These are phyloP conservation scores for Eremothecium cymbalariae DNA, from an alignment of 1,139 yeast genomes.

Conservation along the genomic window DNA sequence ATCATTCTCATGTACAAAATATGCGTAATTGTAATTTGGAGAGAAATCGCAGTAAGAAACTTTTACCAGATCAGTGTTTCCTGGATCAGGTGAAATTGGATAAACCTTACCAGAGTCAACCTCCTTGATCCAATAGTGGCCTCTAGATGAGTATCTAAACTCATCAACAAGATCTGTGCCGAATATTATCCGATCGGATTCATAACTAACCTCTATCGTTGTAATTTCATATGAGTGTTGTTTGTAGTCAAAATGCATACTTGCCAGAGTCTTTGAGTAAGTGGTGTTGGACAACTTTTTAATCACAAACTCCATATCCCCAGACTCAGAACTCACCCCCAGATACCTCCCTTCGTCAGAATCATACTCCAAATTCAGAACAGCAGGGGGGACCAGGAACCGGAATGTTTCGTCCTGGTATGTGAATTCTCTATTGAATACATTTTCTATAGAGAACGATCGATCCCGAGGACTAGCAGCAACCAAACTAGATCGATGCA, in stretches of 20 bases:
- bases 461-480: too few relatives aligned
- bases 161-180: slow-evolving; percentile 35
- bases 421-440: slow-evolving; percentile 25
- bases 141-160: slow-evolving; percentile 72
- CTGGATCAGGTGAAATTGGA: slow-evolving; percentile 35
- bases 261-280: slow-evolving; percentile 16
- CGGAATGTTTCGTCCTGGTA: slow-evolving; percentile 21
- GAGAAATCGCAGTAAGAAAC: slow-evolving; percentile 62
- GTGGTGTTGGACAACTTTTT: slow-evolving; percentile 20
- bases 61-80: slow-evolving; percentile 25
- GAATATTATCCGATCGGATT: slow-evolving; percentile 28
- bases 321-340: slow-evolving; percentile 16
- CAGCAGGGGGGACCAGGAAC: slow-evolving; percentile 31
- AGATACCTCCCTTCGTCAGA: slow-evolving; percentile 34
- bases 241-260: slow-evolving; percentile 21
- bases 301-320: slow-evolving; percentile 24
- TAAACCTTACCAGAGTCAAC: slow-evolving; percentile 32
- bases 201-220: slow-evolving; percentile 24
- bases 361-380: slow-evolving; percentile 15
- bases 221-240: slow-evolving; percentile 19
- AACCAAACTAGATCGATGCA: too few relatives aligned
- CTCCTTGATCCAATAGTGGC: slow-evolving; percentile 58
- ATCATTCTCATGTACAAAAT: slow-evolving; percentile 64
- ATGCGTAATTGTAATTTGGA: slow-evolving; percentile 57
- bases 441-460: slow-evolving; percentile 23